Base-by-base conservation (phyloP, 768 basidiomycete species). In the Lentinula boryana region DNA sequence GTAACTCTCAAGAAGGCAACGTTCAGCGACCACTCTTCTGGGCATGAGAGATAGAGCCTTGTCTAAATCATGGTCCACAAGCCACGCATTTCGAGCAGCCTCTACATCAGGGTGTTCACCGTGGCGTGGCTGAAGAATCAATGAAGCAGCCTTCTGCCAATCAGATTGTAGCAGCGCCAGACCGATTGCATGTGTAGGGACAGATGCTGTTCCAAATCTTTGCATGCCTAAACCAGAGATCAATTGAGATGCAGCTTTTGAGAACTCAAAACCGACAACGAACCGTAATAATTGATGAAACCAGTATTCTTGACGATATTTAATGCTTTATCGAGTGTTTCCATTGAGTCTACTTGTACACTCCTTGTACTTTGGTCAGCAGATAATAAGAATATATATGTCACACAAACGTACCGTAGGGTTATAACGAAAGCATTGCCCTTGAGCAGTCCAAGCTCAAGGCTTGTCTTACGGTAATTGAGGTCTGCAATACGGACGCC, bases 271-370 rank as follows among this genome's bases (percentile, higher is more conserved):
- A 27, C 27, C 27, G 27, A 27, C 46, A 48, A 46, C 68, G 60
- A 73, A 92, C 94, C 95, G 69, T 97, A 99, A 70, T 98, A 99
- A 70, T 99, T 99, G 71, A 99, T 93, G 74, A 98, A 99, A 0
- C 97, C 97, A 61, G 84, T 85, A 57, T 80, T 73, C 71, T 93
- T 91, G 56, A 98, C 79, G 15, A 84, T 88, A 36, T 80, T 78
- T 79, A 98, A 79, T 0, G 89, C 87, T 60, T 81, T 79, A 63
- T 95, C 85, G 55, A 98, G 78, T 2, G 81, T 84, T 33, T 89
- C 84, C 65, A 78, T 75, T 7, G 88, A 87, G 58, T 91, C 85
- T 7, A 87, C 87, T 68, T 91, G 86, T 16, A 97, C 88, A 68
- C 91, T 97, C 66, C 96, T 97, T 67, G 18, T 35, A n/a, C 8